A percentile compares a stretch with the other conserved stretches of the same genome.
Conservation (phyloP, 2,329 filamentous ascomycete genomes). For the Colletotrichum higginsianum region DNA sequence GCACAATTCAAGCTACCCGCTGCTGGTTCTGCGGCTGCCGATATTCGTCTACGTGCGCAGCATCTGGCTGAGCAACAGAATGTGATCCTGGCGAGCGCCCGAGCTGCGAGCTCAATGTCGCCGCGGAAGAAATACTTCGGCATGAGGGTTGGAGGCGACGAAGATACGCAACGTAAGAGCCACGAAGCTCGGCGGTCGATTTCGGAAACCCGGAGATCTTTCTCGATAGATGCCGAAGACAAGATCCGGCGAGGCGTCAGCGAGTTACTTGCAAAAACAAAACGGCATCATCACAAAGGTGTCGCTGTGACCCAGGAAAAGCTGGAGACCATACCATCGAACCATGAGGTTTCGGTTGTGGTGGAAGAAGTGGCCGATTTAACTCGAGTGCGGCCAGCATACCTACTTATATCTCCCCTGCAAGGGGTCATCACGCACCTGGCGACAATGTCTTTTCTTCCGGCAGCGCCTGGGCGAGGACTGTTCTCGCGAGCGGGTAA, state of each 20-base stretch:
- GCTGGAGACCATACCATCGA: constrained; percentile 43
- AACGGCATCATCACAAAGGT: constrained; percentile 46
- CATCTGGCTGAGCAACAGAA: constrained; percentile 77
- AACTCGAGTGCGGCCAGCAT: constrained; percentile 61
- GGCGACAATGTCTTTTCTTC: constrained; percentile 72
- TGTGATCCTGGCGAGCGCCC: constrained; percentile 57
- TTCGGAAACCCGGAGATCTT: constrained; percentile 56
- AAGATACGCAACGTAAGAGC: constrained; percentile 58
- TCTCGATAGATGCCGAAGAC: constrained; percentile 64
- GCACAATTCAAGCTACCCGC: constrained; percentile 68
- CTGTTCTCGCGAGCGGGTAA: constrained; percentile 35
- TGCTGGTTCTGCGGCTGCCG: constrained; percentile 72
- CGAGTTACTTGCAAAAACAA: constrained; percentile 62
- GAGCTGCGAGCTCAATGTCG: constrained; percentile 50
- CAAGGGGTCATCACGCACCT: constrained; percentile 72
- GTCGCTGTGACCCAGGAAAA: constrained; percentile 24
- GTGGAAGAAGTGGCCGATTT: constrained; percentile 54
- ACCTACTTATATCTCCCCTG: constrained; percentile 79
- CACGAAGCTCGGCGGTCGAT: constrained; percentile 56
- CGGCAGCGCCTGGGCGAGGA: constrained; percentile 46
- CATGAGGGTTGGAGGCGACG: constrained; percentile 66
- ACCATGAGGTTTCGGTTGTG: constrained; percentile 47
- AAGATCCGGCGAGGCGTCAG: constrained; percentile 62
- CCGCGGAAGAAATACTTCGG: constrained; percentile 50
- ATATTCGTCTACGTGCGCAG: constrained; percentile 79